Evolutionary conservation across 2,329 filamentous ascomycete species (phyloP), one percentile per base, ranked within the genome.

Genomic region (Claviceps digitariae): DNA sequence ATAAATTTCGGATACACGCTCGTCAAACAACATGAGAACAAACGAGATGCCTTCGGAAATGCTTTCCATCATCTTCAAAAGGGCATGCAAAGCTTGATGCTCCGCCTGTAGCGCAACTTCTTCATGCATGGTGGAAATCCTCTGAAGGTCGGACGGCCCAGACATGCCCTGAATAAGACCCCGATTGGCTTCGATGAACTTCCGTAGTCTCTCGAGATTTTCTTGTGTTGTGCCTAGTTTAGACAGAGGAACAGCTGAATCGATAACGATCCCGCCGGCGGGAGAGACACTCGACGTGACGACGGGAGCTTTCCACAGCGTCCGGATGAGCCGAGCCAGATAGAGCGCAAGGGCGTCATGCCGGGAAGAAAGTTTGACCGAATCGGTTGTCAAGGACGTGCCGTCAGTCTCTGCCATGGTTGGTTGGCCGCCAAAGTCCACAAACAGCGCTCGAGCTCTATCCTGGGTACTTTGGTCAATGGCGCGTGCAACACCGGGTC

Each of bases 41-140:
- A 98, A 98, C 0, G 91, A 95, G 51, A 98, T 95, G 4, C 93
- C 93, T 67, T 98, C 93, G 8, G 93, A 90, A 41, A 96, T 93
- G 66, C 89, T 89, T 52, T 85, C 84, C 67, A 96, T 88, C 25
- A 98, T 75, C 58, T 86, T 83, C 57, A 95, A 81, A 49, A 98
- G 73, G 2, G 89, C 89, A 63, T 93, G 86, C 58, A 98, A 77
- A 12, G 90, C 90, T 61, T 94, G 87, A 65, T 98, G 91, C 67
- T 98, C 93, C 15, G 89, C 91, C 66, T 96, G 91, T 23, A 95
- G 75, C 1, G 90, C 88, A 48, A 95, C 81, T 67, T 97, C 91
- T 61, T 96, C 93, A 64, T 95, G 87, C 58, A 91, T 84, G 53
- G 83, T 93, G 0, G 81, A 79, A 1, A 85, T 84, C 51, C 85